These are phyloP conservation scores for Thalassiosira oceanica DNA, from an alignment of 352 stramenopile species.

Conservation along the genomic window DNA sequence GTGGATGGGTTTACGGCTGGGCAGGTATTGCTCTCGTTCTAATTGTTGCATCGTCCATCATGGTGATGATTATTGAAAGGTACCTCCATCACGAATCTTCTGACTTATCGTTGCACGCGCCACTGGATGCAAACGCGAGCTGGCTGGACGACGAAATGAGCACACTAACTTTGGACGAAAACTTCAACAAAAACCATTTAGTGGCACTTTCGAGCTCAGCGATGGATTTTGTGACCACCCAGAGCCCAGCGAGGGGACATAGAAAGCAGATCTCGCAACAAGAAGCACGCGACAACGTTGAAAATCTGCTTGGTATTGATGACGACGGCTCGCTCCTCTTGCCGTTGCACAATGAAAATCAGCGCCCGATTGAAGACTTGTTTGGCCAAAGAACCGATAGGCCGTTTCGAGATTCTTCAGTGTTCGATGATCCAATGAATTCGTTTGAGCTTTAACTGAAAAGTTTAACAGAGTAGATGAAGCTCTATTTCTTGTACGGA, in stretches of 20 bases:
- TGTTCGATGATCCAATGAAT: constrained; percentile 23
- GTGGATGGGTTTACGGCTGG: constrained; percentile 77
- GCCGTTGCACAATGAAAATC: constrained; percentile 16
- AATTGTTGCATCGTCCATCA: constrained; percentile 69
- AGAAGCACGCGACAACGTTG: constrained; percentile 23
- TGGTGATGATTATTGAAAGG: constrained; percentile 77
- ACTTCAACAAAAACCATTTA: too few relatives aligned
- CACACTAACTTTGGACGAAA: too few relatives aligned
- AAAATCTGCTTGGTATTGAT: constrained; percentile 47
- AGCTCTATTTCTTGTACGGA: too few relatives aligned
- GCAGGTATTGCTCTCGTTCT: constrained; percentile 74
- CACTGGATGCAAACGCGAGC: constrained; percentile 31
- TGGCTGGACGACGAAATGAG: constrained; percentile 50
- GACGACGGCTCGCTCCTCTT: constrained; percentile 49
- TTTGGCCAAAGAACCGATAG: neutral
- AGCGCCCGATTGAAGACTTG: constrained; percentile 6
- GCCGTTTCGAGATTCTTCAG: constrained; percentile 17
- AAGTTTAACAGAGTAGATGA: too few relatives aligned
- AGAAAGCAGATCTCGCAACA: constrained; percentile 10
- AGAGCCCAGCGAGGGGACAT: constrained; percentile 4
- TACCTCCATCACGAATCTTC: constrained; percentile 55
- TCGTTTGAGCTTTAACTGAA: neutral
- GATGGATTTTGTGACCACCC: constrained; percentile 38
- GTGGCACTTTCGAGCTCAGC: constrained; percentile 46
- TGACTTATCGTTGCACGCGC: neutral